phyloP scores from a whole-genome alignment of 2,329 filamentous ascomycete species.

The Blastomyces percursus region DNA sequence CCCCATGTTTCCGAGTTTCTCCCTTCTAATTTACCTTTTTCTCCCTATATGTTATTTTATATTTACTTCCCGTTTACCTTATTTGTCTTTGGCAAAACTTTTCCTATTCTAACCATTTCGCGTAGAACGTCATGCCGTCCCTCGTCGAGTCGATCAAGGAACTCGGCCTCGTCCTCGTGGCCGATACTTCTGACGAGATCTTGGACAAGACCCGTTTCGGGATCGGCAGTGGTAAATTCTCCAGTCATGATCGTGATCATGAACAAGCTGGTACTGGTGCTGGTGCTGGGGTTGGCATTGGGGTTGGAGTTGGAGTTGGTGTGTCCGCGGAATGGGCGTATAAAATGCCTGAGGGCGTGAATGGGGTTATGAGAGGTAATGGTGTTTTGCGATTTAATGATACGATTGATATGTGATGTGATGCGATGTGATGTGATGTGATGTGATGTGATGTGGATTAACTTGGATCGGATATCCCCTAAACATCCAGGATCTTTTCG shows the following conservation, averaged over 20 bases:
- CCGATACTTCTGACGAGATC: constrained; percentile 62
- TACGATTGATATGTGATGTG: constrained; percentile 58
- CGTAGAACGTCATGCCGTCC: constrained; percentile 83
- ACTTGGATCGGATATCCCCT: not conserved
- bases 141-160: constrained; percentile 90
- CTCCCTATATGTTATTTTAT: not conserved
- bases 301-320: constrained; percentile 15
- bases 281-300: not conserved
- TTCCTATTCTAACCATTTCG: constrained; percentile 8
- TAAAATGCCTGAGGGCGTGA: constrained; percentile 66
- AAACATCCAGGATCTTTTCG: not conserved
- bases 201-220: constrained; percentile 19
- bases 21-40: not conserved
- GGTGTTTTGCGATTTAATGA: constrained; percentile 90
- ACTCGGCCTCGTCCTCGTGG: constrained; percentile 81
- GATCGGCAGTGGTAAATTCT: constrained; percentile 7
- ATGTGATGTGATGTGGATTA: not conserved
- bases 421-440: not conserved
- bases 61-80: not conserved
- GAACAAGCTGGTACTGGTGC: not conserved
- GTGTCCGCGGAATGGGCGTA: constrained; percentile 30
- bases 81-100: too few relatives aligned
- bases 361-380: constrained; percentile 74
- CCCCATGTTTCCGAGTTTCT: not conserved
- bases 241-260: not conserved